phyloP scores from a whole-genome alignment of 139 green algal genomes.

The Closterium sp. region DNA sequence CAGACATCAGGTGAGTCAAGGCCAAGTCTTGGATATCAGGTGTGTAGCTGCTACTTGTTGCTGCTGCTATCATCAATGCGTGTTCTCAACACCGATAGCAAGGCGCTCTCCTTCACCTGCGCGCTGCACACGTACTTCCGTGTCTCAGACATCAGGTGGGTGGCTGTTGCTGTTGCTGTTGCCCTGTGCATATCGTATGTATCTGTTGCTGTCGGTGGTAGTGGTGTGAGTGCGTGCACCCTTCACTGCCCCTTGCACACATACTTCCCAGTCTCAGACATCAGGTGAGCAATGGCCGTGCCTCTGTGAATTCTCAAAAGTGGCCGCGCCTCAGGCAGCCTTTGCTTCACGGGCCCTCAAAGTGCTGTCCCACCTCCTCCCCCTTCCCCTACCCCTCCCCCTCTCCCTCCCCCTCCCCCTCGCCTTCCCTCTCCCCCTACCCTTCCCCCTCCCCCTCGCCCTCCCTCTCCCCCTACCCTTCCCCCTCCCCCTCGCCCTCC shows the following conservation, averaged over 20 bases:
- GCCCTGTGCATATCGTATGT: too few relatives aligned
- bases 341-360: too few relatives aligned
- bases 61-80: slow-evolving; percentile 10
- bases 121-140: slow-evolving; percentile 62
- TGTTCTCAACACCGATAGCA: slow-evolving; percentile 42
- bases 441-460: neutral
- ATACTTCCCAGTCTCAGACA: slow-evolving; percentile 52
- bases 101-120: slow-evolving; percentile 55
- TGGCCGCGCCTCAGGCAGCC: too few relatives aligned
- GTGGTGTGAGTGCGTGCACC: neutral
- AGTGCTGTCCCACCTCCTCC: too few relatives aligned
- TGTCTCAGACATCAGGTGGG: slow-evolving; percentile 45
- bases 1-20: slow-evolving; percentile 42
- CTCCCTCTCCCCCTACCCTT: neutral
- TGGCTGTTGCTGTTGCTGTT: neutral
- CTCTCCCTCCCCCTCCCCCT: neutral
- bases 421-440: neutral
- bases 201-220: too few relatives aligned
- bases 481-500: neutral
- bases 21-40: slow-evolving; percentile 23
- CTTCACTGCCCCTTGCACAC: slow-evolving; percentile 60
- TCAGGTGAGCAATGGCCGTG: too few relatives aligned
- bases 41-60: slow-evolving; percentile 3
- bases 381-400: neutral
- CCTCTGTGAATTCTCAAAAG: too few relatives aligned